Evolutionary conservation across 1,284 basidiomycete genomes (phyloP), one percentile per base, ranked within the genome.

Genomic region (Sporisorium iseilematis-ciliati): DNA sequence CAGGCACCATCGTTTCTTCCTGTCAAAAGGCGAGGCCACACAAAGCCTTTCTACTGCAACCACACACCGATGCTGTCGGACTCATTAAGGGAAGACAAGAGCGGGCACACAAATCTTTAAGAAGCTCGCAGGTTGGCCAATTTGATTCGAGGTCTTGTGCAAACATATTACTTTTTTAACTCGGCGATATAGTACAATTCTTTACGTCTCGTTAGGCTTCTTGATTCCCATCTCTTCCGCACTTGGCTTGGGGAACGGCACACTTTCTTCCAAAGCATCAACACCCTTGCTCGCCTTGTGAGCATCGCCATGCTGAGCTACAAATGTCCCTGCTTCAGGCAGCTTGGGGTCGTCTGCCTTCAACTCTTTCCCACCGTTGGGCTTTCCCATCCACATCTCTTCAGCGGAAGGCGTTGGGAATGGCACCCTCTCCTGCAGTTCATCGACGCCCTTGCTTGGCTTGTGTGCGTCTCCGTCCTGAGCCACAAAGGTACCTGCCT

Each of bases 171-270:
- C 20, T 11, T 18, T 29, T 29, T n/a, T 49, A 18, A 11, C 1
- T 29, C 5, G 20, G 26, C 26, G 29, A 18, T 12, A 33, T 31
- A 4, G 8, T 31, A 49, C 48, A 40, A 26, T 12, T 14, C 8
- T 29, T 43, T 35, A 59, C 14, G 46, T 56, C 52, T 66, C 59
- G 35, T 54, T 57, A 4, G 58, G 59, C 54, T 67, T 62, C 38
- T 62, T 67, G 42, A 67, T 54, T 8, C 54, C 64, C 64, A 66
- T 51, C 53, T 66, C 57, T n/a, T 65, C 40, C n/a, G 64, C 51
- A 2, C n/a, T 40, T 2, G 63, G 63, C 5, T 48, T 65, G 7
- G 63, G 63, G 51, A 65, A 59, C 4, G 63, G 63, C 20, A 65
- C 63, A 20, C 58, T 52, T 29, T 65, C 56, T 8, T 65, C 25